Evolutionary conservation across 306 rosid genomes (phyloP).

Genomic region (Cucurbita argyrosperma): DNA sequence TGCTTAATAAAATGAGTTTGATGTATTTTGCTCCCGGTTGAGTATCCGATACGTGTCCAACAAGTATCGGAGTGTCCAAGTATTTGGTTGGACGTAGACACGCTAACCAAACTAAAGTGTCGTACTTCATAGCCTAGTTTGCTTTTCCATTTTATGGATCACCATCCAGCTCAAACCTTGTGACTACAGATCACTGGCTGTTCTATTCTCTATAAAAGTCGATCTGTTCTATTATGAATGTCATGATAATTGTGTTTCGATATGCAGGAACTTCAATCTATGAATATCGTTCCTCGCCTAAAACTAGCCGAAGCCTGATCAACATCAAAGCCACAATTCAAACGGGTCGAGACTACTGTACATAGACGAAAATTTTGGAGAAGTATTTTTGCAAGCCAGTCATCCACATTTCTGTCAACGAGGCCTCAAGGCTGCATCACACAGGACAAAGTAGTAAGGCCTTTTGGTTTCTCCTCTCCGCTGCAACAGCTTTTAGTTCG

Average conservation of each 20-base stretch:
- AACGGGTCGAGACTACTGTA: neutral
- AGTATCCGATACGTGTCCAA: too few species aligned
- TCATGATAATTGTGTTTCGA: neutral
- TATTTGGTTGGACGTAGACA: too few species aligned
- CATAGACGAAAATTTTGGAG: neutral
- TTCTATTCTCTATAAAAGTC: neutral
- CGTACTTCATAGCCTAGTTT: neutral
- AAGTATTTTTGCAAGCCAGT: neutral
- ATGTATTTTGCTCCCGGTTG: neutral
- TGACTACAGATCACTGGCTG: neutral
- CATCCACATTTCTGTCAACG: too few species aligned
- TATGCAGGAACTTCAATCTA: conserved; percentile 83
- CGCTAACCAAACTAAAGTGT: too few species aligned
- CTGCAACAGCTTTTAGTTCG: neutral
- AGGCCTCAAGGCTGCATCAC: neutral
- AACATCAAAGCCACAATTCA: neutral
- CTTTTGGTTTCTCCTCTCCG: neutral
- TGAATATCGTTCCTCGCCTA: conserved; percentile 80
- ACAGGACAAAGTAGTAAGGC: neutral
- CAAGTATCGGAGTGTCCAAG: too few species aligned
- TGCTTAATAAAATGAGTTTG: too few species aligned
- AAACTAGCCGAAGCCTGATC: conserved; percentile 45
- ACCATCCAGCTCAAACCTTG: neutral
- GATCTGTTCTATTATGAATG: neutral
- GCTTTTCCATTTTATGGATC: neutral